phyloP scores from a whole-genome alignment of 441 rosid genomes.

The Codiaeum variegatum region DNA sequence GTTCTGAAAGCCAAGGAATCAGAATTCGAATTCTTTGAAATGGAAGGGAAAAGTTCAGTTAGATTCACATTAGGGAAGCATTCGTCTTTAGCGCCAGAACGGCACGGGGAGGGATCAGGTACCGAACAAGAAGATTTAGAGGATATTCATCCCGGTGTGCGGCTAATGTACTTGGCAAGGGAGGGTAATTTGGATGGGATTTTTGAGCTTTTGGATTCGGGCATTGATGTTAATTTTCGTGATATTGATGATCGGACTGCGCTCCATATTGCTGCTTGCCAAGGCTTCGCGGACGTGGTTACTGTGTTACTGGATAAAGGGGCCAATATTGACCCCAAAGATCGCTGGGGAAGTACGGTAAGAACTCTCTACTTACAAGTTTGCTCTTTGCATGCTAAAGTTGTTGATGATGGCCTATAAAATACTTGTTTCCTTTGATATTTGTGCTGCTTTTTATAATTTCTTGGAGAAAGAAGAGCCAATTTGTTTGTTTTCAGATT shows the following conservation, averaged over 20 bases:
- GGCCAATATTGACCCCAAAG: slow-evolving; percentile 61
- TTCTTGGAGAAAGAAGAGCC: background rate
- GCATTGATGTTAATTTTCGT: slow-evolving; percentile 63
- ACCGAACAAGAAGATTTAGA: slow-evolving; percentile 33
- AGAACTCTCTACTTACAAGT: slow-evolving; percentile 15
- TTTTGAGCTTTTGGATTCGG: slow-evolving; percentile 61
- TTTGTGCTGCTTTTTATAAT: background rate
- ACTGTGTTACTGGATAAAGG: slow-evolving; percentile 52
- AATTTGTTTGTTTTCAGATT: background rate
- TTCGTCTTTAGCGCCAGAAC: slow-evolving; percentile 73
- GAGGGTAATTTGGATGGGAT: slow-evolving; percentile 80
- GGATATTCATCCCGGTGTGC: slow-evolving; percentile 49
- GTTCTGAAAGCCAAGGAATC: background rate
- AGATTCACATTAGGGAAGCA: slow-evolving; percentile 55
- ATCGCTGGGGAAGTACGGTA: slow-evolving; percentile 98
- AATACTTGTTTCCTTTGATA: slow-evolving; percentile 3
- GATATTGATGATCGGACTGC: slow-evolving; percentile 84
- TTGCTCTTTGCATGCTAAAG: background rate
- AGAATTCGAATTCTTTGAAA: slow-evolving; percentile 1
- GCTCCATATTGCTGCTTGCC: slow-evolving; percentile 89
- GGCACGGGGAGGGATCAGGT: slow-evolving; percentile 32
- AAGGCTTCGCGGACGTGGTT: slow-evolving; percentile 58
- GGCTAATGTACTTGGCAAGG: slow-evolving; percentile 65
- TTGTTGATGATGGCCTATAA: background rate
- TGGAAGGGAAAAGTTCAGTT: slow-evolving; percentile 48